Evolutionary conservation across 495 filamentous ascomycete genomes (phyloP).

Genomic region (Parathielavia hyrcaniae): DNA sequence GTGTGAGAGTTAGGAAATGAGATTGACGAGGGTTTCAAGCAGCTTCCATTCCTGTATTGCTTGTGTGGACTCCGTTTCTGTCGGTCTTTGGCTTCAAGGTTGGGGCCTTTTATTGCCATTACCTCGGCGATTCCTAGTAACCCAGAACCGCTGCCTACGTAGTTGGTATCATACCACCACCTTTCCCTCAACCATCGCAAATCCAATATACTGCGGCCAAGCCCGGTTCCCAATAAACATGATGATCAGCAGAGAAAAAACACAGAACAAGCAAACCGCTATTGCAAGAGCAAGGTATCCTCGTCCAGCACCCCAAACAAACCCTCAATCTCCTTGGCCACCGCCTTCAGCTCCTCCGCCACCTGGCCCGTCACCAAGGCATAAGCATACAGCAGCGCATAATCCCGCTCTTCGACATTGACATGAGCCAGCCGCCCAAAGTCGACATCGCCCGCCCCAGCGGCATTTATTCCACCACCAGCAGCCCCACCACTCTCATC

Average conservation of each 20-base stretch:
- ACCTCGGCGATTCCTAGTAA: too few species aligned
- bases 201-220: neutral
- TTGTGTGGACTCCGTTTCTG: too few species aligned
- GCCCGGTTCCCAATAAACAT: neutral
- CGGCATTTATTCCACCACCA: neutral
- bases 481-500: constrained; percentile 20
- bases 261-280: neutral
- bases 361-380: constrained; percentile 63
- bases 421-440: constrained; percentile 24
- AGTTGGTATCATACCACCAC: too few species aligned
- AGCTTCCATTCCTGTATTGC: too few species aligned
- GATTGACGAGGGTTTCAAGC: too few species aligned
- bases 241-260: too few species aligned
- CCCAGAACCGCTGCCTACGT: too few species aligned
- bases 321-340: constrained; percentile 62
- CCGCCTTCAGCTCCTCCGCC: constrained; percentile 59
- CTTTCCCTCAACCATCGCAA: too few species aligned
- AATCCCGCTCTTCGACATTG: constrained; percentile 45
- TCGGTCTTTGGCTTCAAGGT: too few species aligned
- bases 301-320: constrained; percentile 74
- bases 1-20: too few species aligned
- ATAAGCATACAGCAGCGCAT: constrained; percentile 50
- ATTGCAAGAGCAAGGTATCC: constrained; percentile 64
- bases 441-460: neutral
- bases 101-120: too few species aligned